These are phyloP conservation scores for Jimgerdemannia lactiflua DNA, from an alignment of 192 early-diverging fungal genomes.

Conservation along the genomic window DNA sequence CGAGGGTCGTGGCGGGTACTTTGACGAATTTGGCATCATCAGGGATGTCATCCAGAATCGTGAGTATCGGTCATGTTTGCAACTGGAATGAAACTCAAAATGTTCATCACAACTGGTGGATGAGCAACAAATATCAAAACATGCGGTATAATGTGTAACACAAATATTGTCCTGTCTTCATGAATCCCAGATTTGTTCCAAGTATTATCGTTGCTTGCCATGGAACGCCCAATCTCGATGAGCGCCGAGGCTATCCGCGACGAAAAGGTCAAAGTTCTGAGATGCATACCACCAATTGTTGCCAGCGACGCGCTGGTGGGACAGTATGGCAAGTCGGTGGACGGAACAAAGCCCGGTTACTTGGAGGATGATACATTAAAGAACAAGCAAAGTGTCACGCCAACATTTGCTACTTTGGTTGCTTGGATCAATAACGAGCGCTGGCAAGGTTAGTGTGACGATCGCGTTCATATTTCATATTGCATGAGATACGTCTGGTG, in stretches of 20 bases:
- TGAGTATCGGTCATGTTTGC: constrained; percentile 23
- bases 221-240: constrained; percentile 89
- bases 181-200: constrained; percentile 77
- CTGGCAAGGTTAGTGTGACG: constrained; percentile 56
- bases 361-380: constrained; percentile 85
- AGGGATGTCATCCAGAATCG: constrained; percentile 95
- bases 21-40: constrained; percentile 99
- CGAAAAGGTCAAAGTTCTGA: constrained; percentile 88
- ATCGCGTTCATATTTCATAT: neutral
- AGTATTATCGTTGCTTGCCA: constrained; percentile 90
- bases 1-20: constrained; percentile 96
- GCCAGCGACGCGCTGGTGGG: constrained; percentile 87
- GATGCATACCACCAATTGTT: constrained; percentile 68
- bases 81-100: too few species aligned
- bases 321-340: constrained; percentile 80
- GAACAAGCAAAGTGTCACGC: constrained; percentile 78
- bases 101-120: neutral
- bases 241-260: constrained; percentile 92
- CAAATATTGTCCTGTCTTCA: neutral
- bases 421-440: constrained; percentile 93
- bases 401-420: constrained; percentile 89
- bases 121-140: too few species aligned
- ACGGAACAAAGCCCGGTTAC: constrained; percentile 88
- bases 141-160: neutral
- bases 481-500: neutral